A percentile compares a stretch with the other conserved stretches of the same genome.
phyloP scores from a whole-genome alignment of 441 rosid genomes.

The Gossypium davidsonii region DNA sequence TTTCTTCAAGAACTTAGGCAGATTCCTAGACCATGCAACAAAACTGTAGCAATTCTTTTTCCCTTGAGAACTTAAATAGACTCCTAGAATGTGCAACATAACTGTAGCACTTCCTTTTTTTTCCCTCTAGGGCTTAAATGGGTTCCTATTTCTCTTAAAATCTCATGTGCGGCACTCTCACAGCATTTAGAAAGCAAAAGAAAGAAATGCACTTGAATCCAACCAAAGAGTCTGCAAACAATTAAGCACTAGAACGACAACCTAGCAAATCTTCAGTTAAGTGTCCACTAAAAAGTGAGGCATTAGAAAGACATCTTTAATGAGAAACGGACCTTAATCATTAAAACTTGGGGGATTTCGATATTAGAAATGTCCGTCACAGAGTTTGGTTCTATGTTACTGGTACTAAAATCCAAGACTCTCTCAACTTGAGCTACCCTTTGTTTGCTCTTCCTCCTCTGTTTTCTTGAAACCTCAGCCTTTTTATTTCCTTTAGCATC shows the following conservation, averaged over 20 bases:
- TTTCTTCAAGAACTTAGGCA: no score
- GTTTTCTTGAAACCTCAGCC: conserved; percentile 46
- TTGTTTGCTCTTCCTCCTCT: conserved; percentile 61
- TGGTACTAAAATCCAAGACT: conserved; percentile 28
- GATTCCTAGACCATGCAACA: no score
- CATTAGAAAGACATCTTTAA: not conserved
- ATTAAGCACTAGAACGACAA: not conserved
- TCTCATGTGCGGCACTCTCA: not conserved
- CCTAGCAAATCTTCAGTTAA: not conserved
- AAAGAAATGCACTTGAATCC: not conserved
- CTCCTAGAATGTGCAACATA: no score
- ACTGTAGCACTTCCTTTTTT: no score
- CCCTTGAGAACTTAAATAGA: no score
- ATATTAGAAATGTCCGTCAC: conserved; percentile 24
- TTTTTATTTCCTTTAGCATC: conserved; percentile 60
- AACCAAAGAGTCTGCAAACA: not conserved
- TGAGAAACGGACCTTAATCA: conserved; percentile 40
- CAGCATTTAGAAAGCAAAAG: not conserved
- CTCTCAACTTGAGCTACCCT: conserved; percentile 40
- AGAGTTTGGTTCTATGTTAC: conserved; percentile 29
- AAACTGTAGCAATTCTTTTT: no score
- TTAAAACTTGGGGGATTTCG: conserved; percentile 31
- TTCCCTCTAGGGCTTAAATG: not conserved
- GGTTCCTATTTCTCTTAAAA: not conserved
- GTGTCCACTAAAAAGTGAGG: not conserved